These are phyloP conservation scores for Arabis alpina DNA, from an alignment of 345 rosid genomes.

Conservation along the genomic window DNA sequence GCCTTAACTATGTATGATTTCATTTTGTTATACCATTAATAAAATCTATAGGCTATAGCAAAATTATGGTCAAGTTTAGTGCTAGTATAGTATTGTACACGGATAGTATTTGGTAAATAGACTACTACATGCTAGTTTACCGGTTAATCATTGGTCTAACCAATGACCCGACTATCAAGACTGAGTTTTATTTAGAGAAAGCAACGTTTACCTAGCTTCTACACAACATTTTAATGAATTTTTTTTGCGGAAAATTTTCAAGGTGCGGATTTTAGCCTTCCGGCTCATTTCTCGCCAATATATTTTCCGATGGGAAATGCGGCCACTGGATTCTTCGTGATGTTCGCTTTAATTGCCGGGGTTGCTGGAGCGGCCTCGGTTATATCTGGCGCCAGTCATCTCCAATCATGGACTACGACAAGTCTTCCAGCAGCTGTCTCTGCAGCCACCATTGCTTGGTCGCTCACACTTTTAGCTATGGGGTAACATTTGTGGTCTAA, in stretches of 20 bases:
- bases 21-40: no score
- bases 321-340: constrained; percentile 93
- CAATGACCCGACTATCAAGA: not conserved
- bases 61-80: no score
- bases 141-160: no score
- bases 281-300: constrained; percentile 91
- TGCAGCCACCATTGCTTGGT: constrained; percentile 78
- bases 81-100: no score
- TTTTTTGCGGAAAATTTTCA: constrained; percentile 11
- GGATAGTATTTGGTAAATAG: no score
- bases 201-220: not conserved
- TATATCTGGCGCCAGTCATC: constrained; percentile 67
- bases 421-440: constrained; percentile 84
- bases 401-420: constrained; percentile 58
- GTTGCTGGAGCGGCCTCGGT: constrained; percentile 86
- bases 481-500: constrained; percentile 53
- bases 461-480: constrained; percentile 85
- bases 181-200: not conserved
- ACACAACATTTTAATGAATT: not conserved
- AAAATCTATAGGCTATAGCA: no score
- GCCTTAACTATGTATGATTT: not conserved
- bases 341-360: constrained; percentile 79
- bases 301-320: constrained; percentile 95
- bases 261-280: constrained; percentile 75
- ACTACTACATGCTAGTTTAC: no score